Evolutionary conservation across 371 early-diverging fungal species (phyloP), one percentile per base, ranked within the genome.

Genomic region (Parasitella parasitica): DNA sequence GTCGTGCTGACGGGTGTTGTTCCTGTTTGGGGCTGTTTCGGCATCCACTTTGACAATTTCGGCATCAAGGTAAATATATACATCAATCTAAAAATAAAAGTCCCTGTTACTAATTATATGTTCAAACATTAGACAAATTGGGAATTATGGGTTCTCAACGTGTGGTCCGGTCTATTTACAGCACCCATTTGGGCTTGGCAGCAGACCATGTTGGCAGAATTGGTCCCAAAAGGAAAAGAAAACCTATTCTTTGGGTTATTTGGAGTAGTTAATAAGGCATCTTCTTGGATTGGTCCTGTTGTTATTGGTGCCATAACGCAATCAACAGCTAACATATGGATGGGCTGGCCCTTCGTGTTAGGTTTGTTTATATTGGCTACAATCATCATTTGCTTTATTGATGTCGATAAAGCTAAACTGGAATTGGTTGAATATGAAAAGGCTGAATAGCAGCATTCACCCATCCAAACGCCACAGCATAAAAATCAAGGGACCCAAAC

Each of bases 241-340:
- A 74, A 78, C 24, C 70, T 80, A 61, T 84, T 86, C 35, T 86
- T 86, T 63, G 77, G 75, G 15, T 55, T 86, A 6, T 83, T 79
- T 67, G 84, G 84, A 20, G 75, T 90, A 30, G 78, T 83, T 37
- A 85, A 85, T 70, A 86, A 87, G 65, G 83, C 86, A 0, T 76
- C 82, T 5, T 67, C 84, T 18, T 88, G 86, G 81, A 69, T 87
- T 26, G 91, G 91, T 3, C 88, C 89, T 9, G 69, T 85, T 1
- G 70, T 86, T 0, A 77, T 86, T 41, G 87, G 75, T 6, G 81
- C 72, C 27, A 84, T 90, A 37, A 75, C 75, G 0, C 67, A 80
- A 32, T 57, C 63, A 4, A 79, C 82, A 0, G 54, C 57, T 12
- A 74, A 73, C 58, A 50, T 68, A 9, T 66, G 73, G 64, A 65